Evolutionary conservation across 2,329 filamentous ascomycete species (phyloP), one percentile per base, ranked within the genome.

Genomic region (Aspergillus ruber): DNA sequence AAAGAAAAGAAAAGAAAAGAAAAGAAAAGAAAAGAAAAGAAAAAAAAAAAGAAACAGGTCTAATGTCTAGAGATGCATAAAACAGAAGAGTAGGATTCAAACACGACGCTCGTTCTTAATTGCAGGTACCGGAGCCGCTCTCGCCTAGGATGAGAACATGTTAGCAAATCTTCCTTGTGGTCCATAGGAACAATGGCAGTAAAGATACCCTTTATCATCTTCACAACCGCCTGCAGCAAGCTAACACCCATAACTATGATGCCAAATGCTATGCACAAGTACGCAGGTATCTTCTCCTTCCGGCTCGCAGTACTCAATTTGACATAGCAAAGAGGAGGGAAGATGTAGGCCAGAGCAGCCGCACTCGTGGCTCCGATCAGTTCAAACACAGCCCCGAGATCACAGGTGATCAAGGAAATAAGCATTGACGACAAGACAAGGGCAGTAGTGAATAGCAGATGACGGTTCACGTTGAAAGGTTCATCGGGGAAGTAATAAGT

Each of bases 331-430:
- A 97, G 73, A 21, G 93, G 93, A 52, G 93, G 93, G 50, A 98
- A 73, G 43, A 98, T 95, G 65, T 97, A 98, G 0, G 93, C 93
- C 67, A 98, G 78, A 6, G 89, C 90, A 58, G 90, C 93, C 3
- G 93, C 93, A 64, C 88, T 94, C 32, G 93, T 98, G 6, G 93
- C 90, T 52, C 93, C 93, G 49, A 98, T 93, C 15, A 98, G 76
- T 73, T 98, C 93, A 63, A 98, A 96, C 1, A 98, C 91, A 40
- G 88, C 82, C 45, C 93, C 93, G 3, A 98, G 76, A 65, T 98
- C 93, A 70, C 93, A 97, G 1, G 90, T 97, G 51, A 95, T 65
- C 47, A 98, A 75, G 51, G 86, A 86, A 46, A 97, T 66, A 6
- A 73, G 73, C 80, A 93, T 86, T 45, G 91, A 87, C 20, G 80